These are phyloP conservation scores for Pichia sorboxylosa DNA, from an alignment of 1,139 yeast genomes.

Conservation along the genomic window DNA sequence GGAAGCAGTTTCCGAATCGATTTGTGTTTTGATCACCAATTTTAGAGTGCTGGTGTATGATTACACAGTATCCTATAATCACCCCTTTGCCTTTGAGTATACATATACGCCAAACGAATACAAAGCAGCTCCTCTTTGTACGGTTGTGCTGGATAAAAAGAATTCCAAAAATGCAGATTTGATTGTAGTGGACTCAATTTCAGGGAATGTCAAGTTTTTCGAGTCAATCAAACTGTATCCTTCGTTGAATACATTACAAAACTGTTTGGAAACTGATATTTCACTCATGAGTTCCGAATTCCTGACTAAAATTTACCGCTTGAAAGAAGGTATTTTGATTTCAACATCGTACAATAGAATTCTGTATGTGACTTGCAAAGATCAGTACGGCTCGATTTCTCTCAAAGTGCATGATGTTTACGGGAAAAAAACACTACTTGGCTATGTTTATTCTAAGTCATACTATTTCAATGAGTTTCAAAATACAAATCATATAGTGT, in stretches of 20 bases:
- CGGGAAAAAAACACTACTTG: constrained; percentile 24
- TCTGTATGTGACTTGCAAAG: constrained; percentile 51
- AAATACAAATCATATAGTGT: constrained; percentile 37
- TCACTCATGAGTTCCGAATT: constrained; percentile 40
- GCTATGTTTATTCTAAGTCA: constrained; percentile 14
- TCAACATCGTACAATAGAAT: constrained; percentile 66
- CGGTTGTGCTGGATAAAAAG: constrained; percentile 55
- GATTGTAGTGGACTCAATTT: constrained; percentile 41
- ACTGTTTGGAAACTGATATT: constrained; percentile 26
- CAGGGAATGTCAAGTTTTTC: constrained; percentile 51
- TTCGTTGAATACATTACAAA: constrained; percentile 27
- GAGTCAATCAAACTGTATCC: constrained; percentile 37
- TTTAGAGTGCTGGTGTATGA: constrained; percentile 44
- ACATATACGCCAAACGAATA: constrained; percentile 23
- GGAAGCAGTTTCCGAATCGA: constrained; percentile 12
- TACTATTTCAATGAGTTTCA: constrained; percentile 14
- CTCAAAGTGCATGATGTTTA: constrained; percentile 28
- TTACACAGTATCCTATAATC: not conserved
- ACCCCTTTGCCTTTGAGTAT: constrained; percentile 45
- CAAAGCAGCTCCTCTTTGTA: constrained; percentile 41
- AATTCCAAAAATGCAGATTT: constrained; percentile 49
- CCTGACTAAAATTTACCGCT: constrained; percentile 45
- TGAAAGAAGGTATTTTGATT: constrained; percentile 57
- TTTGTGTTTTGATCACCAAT: constrained; percentile 45
- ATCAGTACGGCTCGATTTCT: constrained; percentile 53